Conservation (phyloP, 352 stramenopile genomes). For the Pythium pyrilobum region DNA sequence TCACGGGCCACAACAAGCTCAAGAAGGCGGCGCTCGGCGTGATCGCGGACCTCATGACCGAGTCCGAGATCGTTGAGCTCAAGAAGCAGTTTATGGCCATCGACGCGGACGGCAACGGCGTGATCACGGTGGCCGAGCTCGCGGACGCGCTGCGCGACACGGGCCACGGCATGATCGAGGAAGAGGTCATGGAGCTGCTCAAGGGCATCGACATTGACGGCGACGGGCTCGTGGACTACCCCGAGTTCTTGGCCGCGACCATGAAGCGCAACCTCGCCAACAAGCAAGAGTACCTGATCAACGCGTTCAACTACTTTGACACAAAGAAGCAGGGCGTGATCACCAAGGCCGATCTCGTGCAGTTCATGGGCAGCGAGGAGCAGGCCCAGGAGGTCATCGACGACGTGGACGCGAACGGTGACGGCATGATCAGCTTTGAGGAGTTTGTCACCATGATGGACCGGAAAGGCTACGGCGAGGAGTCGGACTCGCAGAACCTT, state of each 20-base stretch:
- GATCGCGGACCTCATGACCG: conserved; percentile 82
- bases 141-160: conserved; percentile 72
- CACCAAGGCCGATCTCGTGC: conserved; percentile 85
- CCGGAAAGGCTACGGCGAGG: conserved; percentile 76
- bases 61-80: conserved; percentile 76
- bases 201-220: conserved; percentile 90
- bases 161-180: conserved; percentile 86
- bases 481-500: conserved; percentile 42
- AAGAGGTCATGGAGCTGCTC: conserved; percentile 84
- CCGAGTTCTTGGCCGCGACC: conserved; percentile 88
- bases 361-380: conserved; percentile 91
- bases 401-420: conserved; percentile 88
- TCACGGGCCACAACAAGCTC: conserved; percentile 87
- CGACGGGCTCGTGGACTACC: conserved; percentile 84
- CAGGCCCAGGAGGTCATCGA: conserved; percentile 90
- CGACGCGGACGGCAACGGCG: conserved; percentile 79
- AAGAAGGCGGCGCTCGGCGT: conserved; percentile 86
- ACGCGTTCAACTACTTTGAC: conserved; percentile 91
- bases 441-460: conserved; percentile 92
- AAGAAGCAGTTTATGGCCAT: conserved; percentile 88
- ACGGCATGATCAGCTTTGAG: conserved; percentile 90
- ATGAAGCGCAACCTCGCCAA: conserved; percentile 88
- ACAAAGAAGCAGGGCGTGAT: conserved; percentile 83
- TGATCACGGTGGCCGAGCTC: conserved; percentile 88
- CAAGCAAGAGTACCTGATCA: conserved; percentile 84